phyloP scores from a whole-genome alignment of 768 basidiomycete genomes.

The Suillus discolor region DNA sequence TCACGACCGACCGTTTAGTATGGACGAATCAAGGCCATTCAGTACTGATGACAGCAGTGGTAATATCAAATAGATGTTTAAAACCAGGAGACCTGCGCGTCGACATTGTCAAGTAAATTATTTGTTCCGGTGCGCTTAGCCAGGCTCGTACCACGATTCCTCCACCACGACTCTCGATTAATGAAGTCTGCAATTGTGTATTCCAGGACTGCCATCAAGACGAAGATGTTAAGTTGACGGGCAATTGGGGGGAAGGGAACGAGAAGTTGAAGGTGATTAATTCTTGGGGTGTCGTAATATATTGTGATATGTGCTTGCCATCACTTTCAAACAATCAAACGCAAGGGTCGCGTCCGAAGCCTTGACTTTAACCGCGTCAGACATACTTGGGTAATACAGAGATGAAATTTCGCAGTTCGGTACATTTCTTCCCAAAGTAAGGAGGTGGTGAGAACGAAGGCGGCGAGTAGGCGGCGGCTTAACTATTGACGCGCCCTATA shows the following conservation, averaged over 20 bases:
- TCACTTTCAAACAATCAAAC: slow-evolving; percentile 5
- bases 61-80: slow-evolving; percentile 61
- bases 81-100: slow-evolving; percentile 51
- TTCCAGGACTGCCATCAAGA: slow-evolving; percentile 40
- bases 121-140: neutral
- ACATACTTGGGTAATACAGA: slow-evolving; percentile 1
- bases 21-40: slow-evolving; percentile 72
- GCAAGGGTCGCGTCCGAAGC: neutral
- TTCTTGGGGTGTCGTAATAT: slow-evolving; percentile 4
- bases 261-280: slow-evolving; percentile 2
- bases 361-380: slow-evolving; percentile 1
- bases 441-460: slow-evolving; percentile 13
- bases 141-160: slow-evolving; percentile 49
- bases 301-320: neutral
- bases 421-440: slow-evolving; percentile 6
- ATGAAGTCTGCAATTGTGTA: slow-evolving; percentile 64
- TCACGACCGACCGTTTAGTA: slow-evolving; percentile 50
- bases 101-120: neutral
- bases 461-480: neutral
- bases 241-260: neutral
- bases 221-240: neutral
- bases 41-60: slow-evolving; percentile 66
- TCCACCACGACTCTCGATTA: slow-evolving; percentile 63
- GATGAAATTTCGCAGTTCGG: slow-evolving; percentile 6
- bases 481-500: neutral